Base-by-base conservation (phyloP, 208 protist genomes). In the Trichomonas tenax region DNA sequence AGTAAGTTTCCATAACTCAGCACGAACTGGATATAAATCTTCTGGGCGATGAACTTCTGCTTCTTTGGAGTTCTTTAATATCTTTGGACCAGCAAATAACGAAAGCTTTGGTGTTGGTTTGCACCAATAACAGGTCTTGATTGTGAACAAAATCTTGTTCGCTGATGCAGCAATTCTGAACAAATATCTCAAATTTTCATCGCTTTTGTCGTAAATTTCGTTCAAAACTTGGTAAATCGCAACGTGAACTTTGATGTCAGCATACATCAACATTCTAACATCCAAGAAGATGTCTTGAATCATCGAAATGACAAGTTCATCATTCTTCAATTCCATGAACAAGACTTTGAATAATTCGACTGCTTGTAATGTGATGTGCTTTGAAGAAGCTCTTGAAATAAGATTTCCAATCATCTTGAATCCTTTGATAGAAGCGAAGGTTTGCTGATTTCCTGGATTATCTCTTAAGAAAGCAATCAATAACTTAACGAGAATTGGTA, bases 221-320 rank as follows among this genome's bases (percentile, higher is more conserved):
- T 48, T 34, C 21, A 93, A 26, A 31, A 31, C 1, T 21, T 51
- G 11, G 45, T 93, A 93, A 34, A 93, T 44, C 0, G 2, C 11
- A 0, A 51, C 14, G 8, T 93, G 86, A 8, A 93, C 11, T 38
- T 93, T 44, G 15, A 51, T 14, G 38, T 41, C 40, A 38, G 45
- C 41, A 36, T 93, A 93, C 17, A 93, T 93, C 86, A 40, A 93
- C 26, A 93, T 9, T 93, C 86, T 48, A 17, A 93, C 44, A 93
- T 93, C 86, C 44, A 93, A 93, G 86, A 93, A 93, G 21, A 93
- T 93, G 45, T 93, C n/a, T 36, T 51, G 17, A 51, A 93, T 23
- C 86, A 93, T 93, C 36, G 41, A 44, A 6, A 34, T 49, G 38
- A 44, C 31, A 0, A 93, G 21, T 31, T 40, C 14, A 15, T 41